A percentile compares a stretch with the other conserved stretches of the same genome.
Conservation (phyloP, 1,284 basidiomycete genomes). For the Somion occarium region DNA sequence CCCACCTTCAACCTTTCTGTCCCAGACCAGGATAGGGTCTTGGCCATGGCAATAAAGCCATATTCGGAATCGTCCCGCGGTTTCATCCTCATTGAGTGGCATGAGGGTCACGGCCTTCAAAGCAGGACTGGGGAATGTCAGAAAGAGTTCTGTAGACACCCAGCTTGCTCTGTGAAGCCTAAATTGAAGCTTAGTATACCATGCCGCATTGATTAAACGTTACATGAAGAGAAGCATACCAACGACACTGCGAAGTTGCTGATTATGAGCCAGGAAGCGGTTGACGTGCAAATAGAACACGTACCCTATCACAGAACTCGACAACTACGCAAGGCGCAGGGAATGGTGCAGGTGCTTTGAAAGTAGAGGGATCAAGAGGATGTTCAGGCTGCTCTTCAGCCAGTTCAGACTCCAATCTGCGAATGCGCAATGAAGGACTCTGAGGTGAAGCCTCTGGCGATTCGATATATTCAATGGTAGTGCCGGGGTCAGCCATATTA, state of each 20-base stretch:
- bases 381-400: slow-evolving; percentile 17
- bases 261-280: slow-evolving; percentile 9
- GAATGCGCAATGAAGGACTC: slow-evolving; percentile 4
- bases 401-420: background rate
- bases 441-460: background rate
- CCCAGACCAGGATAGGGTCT: slow-evolving; percentile 57
- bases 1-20: slow-evolving; percentile 81
- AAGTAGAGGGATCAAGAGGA: slow-evolving; percentile 48
- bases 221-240: slow-evolving; percentile 38
- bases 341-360: slow-evolving; percentile 50
- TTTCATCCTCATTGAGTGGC: slow-evolving; percentile 76
- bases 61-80: slow-evolving; percentile 83
- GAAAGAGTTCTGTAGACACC: slow-evolving; percentile 83
- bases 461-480: no score
- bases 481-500: slow-evolving; percentile 17
- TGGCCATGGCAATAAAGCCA: slow-evolving; percentile 59
- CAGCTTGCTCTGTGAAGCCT: slow-evolving; percentile 86
- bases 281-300: slow-evolving; percentile 25
- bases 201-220: background rate
- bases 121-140: slow-evolving; percentile 80
- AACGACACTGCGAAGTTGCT: slow-evolving; percentile 55
- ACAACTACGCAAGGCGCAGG: slow-evolving; percentile 53
- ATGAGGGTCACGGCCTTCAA: slow-evolving; percentile 66
- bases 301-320: slow-evolving; percentile 84
- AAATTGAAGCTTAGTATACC: background rate